phyloP scores from a whole-genome alignment of 108 stramenopile species.

The Nitzschia sp. region DNA sequence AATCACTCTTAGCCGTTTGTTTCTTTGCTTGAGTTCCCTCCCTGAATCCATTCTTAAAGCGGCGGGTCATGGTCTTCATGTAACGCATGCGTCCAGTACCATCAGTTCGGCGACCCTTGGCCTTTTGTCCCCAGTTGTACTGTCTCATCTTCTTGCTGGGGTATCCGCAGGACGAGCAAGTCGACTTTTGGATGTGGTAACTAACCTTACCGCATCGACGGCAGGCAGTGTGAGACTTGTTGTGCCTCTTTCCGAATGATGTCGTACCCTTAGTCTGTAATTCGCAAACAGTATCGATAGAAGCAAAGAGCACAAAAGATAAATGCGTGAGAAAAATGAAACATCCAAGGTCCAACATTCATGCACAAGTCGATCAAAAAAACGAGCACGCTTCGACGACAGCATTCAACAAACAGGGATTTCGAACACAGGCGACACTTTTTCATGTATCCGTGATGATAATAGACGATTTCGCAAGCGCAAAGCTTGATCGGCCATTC shows the following conservation, averaged over 20 bases:
- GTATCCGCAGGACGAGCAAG: constrained; percentile 99
- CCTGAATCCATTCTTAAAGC: constrained; percentile 99
- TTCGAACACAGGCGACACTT: no score
- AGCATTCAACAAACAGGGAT: no score
- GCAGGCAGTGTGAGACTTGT: constrained; percentile 99
- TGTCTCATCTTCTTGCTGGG: constrained; percentile 95
- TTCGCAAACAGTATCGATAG: no score
- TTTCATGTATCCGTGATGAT: no score
- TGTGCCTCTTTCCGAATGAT: constrained; percentile 99
- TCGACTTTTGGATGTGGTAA: constrained; percentile 99
- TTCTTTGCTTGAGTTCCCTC: constrained; percentile 97
- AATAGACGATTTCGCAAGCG: no score
- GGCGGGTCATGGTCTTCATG: constrained; percentile 97
- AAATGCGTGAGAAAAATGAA: not conserved
- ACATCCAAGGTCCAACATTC: not conserved
- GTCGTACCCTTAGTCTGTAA: constrained; percentile 99
- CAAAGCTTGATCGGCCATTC: no score
- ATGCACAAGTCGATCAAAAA: no score
- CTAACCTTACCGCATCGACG: constrained; percentile 98
- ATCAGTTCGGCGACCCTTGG: constrained; percentile 94
- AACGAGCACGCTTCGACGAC: no score
- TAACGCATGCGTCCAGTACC: constrained; percentile 99
- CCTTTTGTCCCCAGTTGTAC: constrained; percentile 98
- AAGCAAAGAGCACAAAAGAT: not conserved
- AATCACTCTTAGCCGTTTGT: constrained; percentile 61